A percentile compares a stretch with the other conserved stretches of the same genome.
phyloP scores from a whole-genome alignment of 257 asterid genomes.

The Leonotis leonurus region DNA sequence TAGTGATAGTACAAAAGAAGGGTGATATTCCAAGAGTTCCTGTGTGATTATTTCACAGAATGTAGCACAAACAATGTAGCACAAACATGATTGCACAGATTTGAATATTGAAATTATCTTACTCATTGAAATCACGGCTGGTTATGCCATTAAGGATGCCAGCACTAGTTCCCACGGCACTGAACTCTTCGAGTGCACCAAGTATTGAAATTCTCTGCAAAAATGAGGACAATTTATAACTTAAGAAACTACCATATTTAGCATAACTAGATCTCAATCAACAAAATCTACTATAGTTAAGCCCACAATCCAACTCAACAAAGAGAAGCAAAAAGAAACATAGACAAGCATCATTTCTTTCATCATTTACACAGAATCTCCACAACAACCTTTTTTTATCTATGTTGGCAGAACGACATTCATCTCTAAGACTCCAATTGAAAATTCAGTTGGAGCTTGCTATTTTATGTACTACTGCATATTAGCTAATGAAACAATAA shows the following conservation, averaged over 20 bases:
- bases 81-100: not conserved
- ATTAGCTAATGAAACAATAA: not conserved
- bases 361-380: not conserved
- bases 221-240: not conserved
- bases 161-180: constrained; percentile 41
- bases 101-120: constrained; percentile 28
- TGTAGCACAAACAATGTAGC: not conserved
- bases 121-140: constrained; percentile 82
- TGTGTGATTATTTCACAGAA: constrained; percentile 1
- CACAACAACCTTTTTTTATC: not conserved
- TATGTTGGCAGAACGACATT: not conserved
- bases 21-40: constrained; percentile 6
- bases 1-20: not conserved
- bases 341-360: not conserved
- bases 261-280: not conserved
- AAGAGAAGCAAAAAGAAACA: not conserved
- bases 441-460: not conserved
- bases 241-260: not conserved
- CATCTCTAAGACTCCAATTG: not conserved
- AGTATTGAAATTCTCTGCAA: constrained; percentile 73
- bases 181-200: constrained; percentile 75
- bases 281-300: not conserved
- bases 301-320: not conserved
- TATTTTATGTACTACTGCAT: not conserved
- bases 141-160: constrained; percentile 34